A percentile compares a stretch with the other conserved stretches of the same genome.
phyloP scores from a whole-genome alignment of 768 basidiomycete species.

The Lactarius tabidus region DNA sequence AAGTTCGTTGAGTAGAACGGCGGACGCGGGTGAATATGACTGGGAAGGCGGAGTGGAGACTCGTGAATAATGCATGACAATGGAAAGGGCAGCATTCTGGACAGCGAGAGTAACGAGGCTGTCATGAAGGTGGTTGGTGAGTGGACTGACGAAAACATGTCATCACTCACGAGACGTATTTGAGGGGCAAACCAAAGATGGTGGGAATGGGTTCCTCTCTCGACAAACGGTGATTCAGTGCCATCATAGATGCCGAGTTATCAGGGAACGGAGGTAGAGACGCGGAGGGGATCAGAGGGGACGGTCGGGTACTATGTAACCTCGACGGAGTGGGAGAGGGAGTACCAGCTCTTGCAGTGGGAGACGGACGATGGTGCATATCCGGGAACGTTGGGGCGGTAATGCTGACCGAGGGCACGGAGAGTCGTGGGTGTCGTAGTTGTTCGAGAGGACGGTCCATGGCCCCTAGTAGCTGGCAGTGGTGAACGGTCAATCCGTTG shows the following conservation, averaged over 20 bases:
- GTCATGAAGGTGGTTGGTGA: constrained; percentile 14
- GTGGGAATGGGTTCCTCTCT: constrained; percentile 39
- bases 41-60: constrained; percentile 73
- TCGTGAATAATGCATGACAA: constrained; percentile 99
- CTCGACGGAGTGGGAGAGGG: constrained; percentile 42
- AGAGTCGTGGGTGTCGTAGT: constrained; percentile 19
- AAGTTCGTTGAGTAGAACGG: constrained; percentile 91
- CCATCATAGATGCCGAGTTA: constrained; percentile 18
- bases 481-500: not conserved
- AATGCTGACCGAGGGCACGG: constrained; percentile 22
- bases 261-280: constrained; percentile 21
- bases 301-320: constrained; percentile 36
- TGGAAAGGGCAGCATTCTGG: constrained; percentile 92
- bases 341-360: constrained; percentile 44
- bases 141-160: not conserved
- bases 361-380: constrained; percentile 61
- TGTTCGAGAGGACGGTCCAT: constrained; percentile 21
- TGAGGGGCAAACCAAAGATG: constrained; percentile 67
- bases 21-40: constrained; percentile 89
- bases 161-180: constrained; percentile 71
- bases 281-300: constrained; percentile 26
- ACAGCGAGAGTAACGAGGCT: constrained; percentile 84
- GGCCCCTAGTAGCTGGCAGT: not conserved
- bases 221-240: constrained; percentile 7
- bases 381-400: constrained; percentile 37